Evolutionary conservation across 257 asterid species (phyloP).

Genomic region (Asclepias syriaca): DNA sequence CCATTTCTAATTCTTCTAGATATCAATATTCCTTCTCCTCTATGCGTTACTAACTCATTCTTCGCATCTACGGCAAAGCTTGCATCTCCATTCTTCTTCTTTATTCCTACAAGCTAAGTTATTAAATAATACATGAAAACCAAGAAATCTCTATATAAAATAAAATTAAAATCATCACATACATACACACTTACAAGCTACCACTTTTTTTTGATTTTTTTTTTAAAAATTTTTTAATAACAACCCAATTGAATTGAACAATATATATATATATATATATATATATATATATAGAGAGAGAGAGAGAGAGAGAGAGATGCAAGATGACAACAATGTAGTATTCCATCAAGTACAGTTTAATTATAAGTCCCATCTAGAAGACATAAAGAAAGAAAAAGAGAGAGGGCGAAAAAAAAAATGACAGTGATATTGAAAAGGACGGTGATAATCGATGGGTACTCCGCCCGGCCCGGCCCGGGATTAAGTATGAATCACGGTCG

Average conservation of each 20-base stretch:
- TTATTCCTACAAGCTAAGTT: conserved; percentile 80
- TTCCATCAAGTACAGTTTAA: not conserved
- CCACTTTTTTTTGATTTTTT: not conserved
- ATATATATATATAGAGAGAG: too few relatives aligned
- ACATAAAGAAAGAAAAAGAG: not conserved
- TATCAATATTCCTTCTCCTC: conserved; percentile 56
- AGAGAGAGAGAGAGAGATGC: not conserved
- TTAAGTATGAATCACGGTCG: conserved; percentile 6
- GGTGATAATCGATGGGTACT: not conserved
- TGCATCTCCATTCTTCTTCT: conserved; percentile 67
- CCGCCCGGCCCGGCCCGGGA: not conserved
- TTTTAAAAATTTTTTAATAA: too few relatives aligned
- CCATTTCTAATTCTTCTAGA: conserved; percentile 40
- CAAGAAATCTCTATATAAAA: not conserved
- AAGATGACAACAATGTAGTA: conserved; percentile 1
- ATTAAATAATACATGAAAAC: conserved; percentile 6
- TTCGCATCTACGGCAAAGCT: conserved; percentile 51
- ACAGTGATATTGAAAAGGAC: conserved; percentile 21
- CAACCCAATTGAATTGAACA: not conserved
- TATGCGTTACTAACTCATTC: conserved; percentile 40
- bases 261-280: not conserved
- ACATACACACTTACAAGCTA: not conserved
- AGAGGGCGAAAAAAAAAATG: not conserved
- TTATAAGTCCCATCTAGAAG: not conserved
- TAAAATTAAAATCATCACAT: too few relatives aligned